These are phyloP conservation scores for Coix lacrymajobi DNA, from an alignment of 176 grass and related monocot genomes.

Conservation along the genomic window DNA sequence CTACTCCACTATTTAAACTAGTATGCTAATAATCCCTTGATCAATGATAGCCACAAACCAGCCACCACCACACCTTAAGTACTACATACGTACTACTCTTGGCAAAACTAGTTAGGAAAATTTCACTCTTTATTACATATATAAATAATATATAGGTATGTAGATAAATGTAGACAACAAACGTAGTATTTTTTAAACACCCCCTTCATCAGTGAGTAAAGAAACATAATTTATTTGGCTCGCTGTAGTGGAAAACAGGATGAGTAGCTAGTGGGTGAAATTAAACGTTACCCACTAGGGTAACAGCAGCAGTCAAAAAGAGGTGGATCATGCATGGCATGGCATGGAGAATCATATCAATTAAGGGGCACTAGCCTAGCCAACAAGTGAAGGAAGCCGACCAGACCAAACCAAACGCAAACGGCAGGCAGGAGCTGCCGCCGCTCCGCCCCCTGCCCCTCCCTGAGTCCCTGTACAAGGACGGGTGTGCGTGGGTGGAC, in stretches of 20 bases:
- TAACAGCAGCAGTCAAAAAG: not conserved
- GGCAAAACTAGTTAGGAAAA: too few species aligned
- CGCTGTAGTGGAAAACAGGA: not conserved
- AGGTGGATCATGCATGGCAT: not conserved
- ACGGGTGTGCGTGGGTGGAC: too few species aligned
- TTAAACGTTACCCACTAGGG: not conserved
- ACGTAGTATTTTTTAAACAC: too few species aligned
- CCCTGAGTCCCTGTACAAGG: not conserved
- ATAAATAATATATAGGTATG: too few species aligned
- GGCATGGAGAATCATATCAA: not conserved
- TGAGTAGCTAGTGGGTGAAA: not conserved
- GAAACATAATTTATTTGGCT: too few species aligned
- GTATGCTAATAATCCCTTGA: not conserved
- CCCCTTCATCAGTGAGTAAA: too few species aligned
- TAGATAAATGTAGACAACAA: too few species aligned
- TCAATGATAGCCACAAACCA: conserved; percentile 9
- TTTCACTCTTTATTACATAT: too few species aligned
- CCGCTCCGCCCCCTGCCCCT: too few species aligned
- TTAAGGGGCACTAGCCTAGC: not conserved
- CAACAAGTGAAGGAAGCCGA: not conserved
- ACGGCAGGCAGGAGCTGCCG: not conserved
- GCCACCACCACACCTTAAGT: not conserved
- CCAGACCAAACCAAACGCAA: not conserved
- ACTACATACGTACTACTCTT: too few species aligned
- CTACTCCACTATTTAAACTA: not conserved